Evolutionary conservation across 1,139 yeast species (phyloP).

Genomic region (Pichia sp.): DNA sequence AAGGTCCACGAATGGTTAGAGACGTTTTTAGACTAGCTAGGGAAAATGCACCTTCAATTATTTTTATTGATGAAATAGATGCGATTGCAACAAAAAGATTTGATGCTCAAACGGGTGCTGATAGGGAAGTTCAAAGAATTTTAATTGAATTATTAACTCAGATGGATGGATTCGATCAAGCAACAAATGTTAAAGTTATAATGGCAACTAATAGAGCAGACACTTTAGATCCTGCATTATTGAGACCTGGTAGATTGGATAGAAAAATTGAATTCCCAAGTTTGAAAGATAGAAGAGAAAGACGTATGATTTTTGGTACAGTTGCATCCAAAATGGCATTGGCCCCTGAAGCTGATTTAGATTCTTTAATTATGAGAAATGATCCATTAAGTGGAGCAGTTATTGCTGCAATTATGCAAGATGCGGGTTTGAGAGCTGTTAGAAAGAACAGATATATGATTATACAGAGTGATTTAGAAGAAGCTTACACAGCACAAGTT

Average conservation of each 20-base stretch:
- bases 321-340: conserved; percentile 96
- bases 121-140: conserved; percentile 98
- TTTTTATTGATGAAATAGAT: conserved; percentile 96
- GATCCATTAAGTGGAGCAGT: conserved; percentile 97
- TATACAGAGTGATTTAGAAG: conserved; percentile 91
- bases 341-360: conserved; percentile 96
- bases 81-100: conserved; percentile 99
- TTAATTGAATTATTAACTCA: conserved; percentile 92
- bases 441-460: conserved; percentile 97
- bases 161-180: conserved; percentile 99
- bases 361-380: conserved; percentile 88
- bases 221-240: conserved; percentile 92
- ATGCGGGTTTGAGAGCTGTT: conserved; percentile 97
- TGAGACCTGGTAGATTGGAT: conserved; percentile 98
- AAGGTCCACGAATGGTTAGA: conserved; percentile 99
- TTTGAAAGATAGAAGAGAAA: conserved; percentile 92
- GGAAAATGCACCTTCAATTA: conserved; percentile 94
- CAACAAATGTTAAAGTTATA: conserved; percentile 91
- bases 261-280: conserved; percentile 97
- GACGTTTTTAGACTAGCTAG: conserved; percentile 96
- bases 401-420: conserved; percentile 99
- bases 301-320: conserved; percentile 92
- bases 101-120: conserved; percentile 99
- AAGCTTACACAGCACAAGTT: conserved; percentile 95
- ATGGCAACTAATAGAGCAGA: conserved; percentile 99